Evolutionary conservation across 1,284 basidiomycete species (phyloP).

Genomic region (Boletus hoseneyae): DNA sequence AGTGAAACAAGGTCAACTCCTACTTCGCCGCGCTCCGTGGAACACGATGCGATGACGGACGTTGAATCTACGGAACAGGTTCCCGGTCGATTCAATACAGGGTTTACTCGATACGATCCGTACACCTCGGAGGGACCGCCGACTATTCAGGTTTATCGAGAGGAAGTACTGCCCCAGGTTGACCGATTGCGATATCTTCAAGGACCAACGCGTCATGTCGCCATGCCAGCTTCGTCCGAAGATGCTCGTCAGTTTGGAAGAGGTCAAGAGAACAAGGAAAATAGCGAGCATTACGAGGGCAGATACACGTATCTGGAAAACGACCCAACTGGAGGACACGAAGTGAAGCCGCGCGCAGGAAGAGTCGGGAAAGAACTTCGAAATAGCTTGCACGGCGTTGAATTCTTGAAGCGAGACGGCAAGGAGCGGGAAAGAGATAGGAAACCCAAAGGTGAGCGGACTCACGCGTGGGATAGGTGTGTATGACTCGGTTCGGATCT

Average conservation of each 20-base stretch:
- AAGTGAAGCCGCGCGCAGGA: slow-evolving; percentile 40
- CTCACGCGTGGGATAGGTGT: neutral
- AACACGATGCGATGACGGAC: slow-evolving; percentile 40
- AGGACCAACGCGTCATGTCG: slow-evolving; percentile 8
- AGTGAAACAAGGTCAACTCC: slow-evolving; percentile 25
- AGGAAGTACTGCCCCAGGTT: slow-evolving; percentile 9
- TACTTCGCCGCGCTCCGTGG: slow-evolving; percentile 39
- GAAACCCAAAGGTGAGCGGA: slow-evolving; percentile 50
- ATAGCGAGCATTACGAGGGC: slow-evolving; percentile 28
- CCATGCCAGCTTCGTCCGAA: slow-evolving; percentile 11
- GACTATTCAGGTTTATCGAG: slow-evolving; percentile 11
- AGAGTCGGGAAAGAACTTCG: slow-evolving; percentile 49
- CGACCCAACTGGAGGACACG: slow-evolving; percentile 36
- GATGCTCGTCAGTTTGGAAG: slow-evolving; percentile 17
- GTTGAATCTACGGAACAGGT: slow-evolving; percentile 37
- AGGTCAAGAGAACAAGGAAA: slow-evolving; percentile 52
- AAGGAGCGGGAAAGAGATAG: slow-evolving; percentile 51
- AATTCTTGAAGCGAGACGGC: slow-evolving; percentile 33
- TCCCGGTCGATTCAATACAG: slow-evolving; percentile 41
- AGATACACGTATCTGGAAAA: slow-evolving; percentile 21
- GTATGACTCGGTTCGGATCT: neutral
- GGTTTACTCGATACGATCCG: slow-evolving; percentile 25
- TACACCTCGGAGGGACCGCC: slow-evolving; percentile 10
- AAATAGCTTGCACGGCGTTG: slow-evolving; percentile 41
- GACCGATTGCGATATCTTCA: slow-evolving; percentile 18